Conservation (phyloP, 164 flowering plant genomes). For the Dillenia suffruticosa region DNA sequence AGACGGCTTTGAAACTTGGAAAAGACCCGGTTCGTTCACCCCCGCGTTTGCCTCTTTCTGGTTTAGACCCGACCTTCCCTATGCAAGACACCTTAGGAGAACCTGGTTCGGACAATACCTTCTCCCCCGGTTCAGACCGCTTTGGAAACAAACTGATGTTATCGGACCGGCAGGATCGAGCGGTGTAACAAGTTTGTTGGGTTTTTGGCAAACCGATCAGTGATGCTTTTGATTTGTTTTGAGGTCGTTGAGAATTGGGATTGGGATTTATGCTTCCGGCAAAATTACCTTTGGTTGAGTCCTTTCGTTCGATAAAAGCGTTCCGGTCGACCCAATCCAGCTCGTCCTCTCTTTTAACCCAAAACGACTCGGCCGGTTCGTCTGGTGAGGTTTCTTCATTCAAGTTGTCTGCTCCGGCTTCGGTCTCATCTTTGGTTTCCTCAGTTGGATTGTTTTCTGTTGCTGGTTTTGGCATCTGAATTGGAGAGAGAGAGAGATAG, state of each 20-base stretch:
- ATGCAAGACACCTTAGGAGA: slow-evolving; percentile 39
- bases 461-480: too few relatives aligned
- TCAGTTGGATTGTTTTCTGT: too few relatives aligned
- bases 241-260: slow-evolving; percentile 12
- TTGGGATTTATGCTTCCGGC: slow-evolving; percentile 3
- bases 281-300: slow-evolving; percentile 15
- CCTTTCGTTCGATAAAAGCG: slow-evolving; percentile 20
- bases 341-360: slow-evolving; percentile 14
- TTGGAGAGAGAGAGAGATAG: too few relatives aligned
- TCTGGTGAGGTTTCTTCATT: not conserved
- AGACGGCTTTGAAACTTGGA: slow-evolving; percentile 9
- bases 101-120: slow-evolving; percentile 21
- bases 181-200: slow-evolving; percentile 9
- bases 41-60: slow-evolving; percentile 3
- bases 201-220: slow-evolving; percentile 26
- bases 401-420: too few relatives aligned
- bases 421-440: too few relatives aligned
- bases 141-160: slow-evolving; percentile 15
- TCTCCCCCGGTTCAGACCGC: slow-evolving; percentile 15
- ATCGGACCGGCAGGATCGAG: slow-evolving; percentile 8
- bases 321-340: slow-evolving; percentile 26
- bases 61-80: slow-evolving; percentile 26
- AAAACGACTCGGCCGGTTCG: slow-evolving; percentile 24
- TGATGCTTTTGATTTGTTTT: slow-evolving; percentile 13
- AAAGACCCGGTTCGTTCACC: slow-evolving; percentile 11